These are phyloP conservation scores for Trametes sanguinea DNA, from an alignment of 768 basidiomycete genomes.

Conservation along the genomic window DNA sequence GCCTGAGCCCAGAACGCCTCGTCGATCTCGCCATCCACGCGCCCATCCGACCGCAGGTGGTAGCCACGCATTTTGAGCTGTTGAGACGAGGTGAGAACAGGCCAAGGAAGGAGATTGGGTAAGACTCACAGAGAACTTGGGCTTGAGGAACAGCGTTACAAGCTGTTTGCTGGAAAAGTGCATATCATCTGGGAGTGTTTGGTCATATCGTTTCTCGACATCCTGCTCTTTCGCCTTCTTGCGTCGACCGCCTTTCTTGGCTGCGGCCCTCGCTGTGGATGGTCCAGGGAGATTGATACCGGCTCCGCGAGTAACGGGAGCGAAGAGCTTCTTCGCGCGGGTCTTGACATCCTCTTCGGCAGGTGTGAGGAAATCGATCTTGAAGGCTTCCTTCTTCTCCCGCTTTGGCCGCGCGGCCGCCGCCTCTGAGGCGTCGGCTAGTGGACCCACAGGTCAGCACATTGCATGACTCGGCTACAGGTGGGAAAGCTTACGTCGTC, in stretches of 20 bases:
- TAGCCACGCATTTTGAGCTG: slow-evolving; percentile 91
- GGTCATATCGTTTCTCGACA: slow-evolving; percentile 69
- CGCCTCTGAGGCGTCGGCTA: slow-evolving; percentile 53
- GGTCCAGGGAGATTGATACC: slow-evolving; percentile 62
- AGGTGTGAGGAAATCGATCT: slow-evolving; percentile 75
- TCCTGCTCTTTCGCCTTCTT: slow-evolving; percentile 51
- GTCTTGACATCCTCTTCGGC: slow-evolving; percentile 61
- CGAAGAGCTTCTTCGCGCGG: slow-evolving; percentile 72
- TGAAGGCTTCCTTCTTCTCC: slow-evolving; percentile 80
- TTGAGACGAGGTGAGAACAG: neutral
- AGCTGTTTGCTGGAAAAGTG: slow-evolving; percentile 92
- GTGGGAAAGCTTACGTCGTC: slow-evolving; percentile 57
- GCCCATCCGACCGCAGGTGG: slow-evolving; percentile 52
- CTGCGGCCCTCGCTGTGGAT: slow-evolving; percentile 25
- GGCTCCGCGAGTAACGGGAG: slow-evolving; percentile 68
- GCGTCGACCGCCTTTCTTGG: slow-evolving; percentile 43
- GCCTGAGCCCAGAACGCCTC: slow-evolving; percentile 98
- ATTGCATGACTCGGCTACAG: neutral
- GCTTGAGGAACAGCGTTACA: slow-evolving; percentile 92
- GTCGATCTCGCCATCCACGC: slow-evolving; percentile 86
- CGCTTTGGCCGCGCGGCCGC: slow-evolving; percentile 54
- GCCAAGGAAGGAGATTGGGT: neutral
- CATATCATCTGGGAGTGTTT: slow-evolving; percentile 93
- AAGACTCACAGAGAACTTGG: slow-evolving; percentile 80
- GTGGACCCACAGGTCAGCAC: slow-evolving; percentile 7